Evolutionary conservation across 2,329 filamentous ascomycete species (phyloP).

Genomic region (Rugonectria rugulosa): DNA sequence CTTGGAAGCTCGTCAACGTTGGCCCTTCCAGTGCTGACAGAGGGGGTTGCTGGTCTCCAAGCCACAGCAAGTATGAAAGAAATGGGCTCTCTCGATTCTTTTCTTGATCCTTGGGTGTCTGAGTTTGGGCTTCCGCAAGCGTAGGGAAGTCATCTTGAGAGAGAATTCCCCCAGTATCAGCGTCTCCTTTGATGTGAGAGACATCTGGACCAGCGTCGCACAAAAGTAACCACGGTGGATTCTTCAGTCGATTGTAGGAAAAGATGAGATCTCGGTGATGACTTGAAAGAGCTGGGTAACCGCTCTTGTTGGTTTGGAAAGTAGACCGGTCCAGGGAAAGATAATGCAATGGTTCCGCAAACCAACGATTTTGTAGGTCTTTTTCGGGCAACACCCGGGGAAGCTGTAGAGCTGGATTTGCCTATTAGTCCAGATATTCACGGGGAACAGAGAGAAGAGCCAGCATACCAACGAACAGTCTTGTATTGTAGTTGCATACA

Average conservation of each 20-base stretch:
- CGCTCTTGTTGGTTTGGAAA: slow-evolving; percentile 68
- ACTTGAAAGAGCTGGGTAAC: slow-evolving; percentile 68
- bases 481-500: slow-evolving; percentile 82
- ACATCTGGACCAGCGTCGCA: slow-evolving; percentile 64
- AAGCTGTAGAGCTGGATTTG: slow-evolving; percentile 59
- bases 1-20: slow-evolving; percentile 73
- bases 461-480: slow-evolving; percentile 82
- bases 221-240: slow-evolving; percentile 69
- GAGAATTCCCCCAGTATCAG: slow-evolving; percentile 40
- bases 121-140: slow-evolving; percentile 69
- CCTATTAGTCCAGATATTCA: neutral
- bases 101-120: slow-evolving; percentile 26
- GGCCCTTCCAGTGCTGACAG: slow-evolving; percentile 59
- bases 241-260: slow-evolving; percentile 70
- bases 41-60: slow-evolving; percentile 82
- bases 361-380: slow-evolving; percentile 72
- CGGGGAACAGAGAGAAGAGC: neutral
- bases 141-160: slow-evolving; percentile 70
- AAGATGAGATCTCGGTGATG: slow-evolving; percentile 68
- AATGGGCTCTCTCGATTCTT: slow-evolving; percentile 54
- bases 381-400: slow-evolving; percentile 66
- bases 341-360: slow-evolving; percentile 71
- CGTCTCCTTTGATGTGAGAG: slow-evolving; percentile 38
- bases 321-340: slow-evolving; percentile 60
- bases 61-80: slow-evolving; percentile 81